Base-by-base conservation (phyloP, 352 stramenopile species). In the Phytophthora boehmeriae region DNA sequence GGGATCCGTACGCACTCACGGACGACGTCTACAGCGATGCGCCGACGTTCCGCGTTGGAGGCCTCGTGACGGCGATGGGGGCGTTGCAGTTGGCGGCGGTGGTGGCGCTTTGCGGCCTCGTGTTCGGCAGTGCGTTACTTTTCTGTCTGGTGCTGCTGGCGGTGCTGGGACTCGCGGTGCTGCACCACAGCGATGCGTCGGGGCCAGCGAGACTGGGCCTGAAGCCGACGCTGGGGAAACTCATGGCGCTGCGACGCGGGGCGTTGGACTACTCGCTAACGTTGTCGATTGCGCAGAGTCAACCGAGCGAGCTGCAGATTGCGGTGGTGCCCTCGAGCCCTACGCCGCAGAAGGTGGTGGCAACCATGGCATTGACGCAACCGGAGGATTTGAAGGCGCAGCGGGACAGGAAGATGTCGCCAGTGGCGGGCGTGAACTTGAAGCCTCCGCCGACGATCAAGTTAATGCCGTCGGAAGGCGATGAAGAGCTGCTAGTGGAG, bases 251-350 rank as follows among this genome's bases (percentile, higher is more conserved):
- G 17, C 73, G 74, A 19, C 78, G 77, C 35, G 81, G 71, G 34
- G 74, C 63, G 19, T 45, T 86, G 17, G 78, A 83, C 61, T 88
- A 84, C 52, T 80, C 69, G 36, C 68, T 86, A 42, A 88, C 78
- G 22, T 63, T 88, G 11, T 88, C 78, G 8, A 83, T 86, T 25
- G 75, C 71, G 8, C 76, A 81, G 34, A 83, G 73, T 50, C 30
- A 69, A 19, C 52, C 64, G 16, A 53, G 49, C 23, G 46, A 79
- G 35, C 42, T 65, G 45, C 42, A 75, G 20, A 63, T 66, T 17
- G 48, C 71, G 5, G 47, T 70, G 34, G 54, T 68, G 30, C 57
- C 73, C 20, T 42, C 58, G 0, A 44, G 27, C 22, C 48, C 55
- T 28, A 60, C 59, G 46, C 59, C 68, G 30, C 52, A 73, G 32